Evolutionary conservation across 768 basidiomycete genomes (phyloP), one percentile per base, ranked within the genome.

Genomic region (Sutorius australiensis): DNA sequence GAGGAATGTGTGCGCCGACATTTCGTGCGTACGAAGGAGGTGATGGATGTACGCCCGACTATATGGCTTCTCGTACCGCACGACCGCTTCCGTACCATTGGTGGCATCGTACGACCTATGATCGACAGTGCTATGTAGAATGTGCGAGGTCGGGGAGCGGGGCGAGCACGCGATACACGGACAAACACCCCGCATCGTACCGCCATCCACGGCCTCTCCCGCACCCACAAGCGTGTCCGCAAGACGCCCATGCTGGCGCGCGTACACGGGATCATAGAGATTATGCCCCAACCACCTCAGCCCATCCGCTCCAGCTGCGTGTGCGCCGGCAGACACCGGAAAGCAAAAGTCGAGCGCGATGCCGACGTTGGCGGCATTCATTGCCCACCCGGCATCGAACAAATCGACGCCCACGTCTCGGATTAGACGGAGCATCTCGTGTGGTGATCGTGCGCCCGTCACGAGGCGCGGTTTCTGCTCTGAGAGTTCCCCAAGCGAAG

Each of bases 11-110:
- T 94, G 89, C 1, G 89, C 86, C 0, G 85, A 82, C 92, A 95
- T 93, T 67, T 95, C 92, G 67, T 94, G 92, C 6, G 92, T 92
- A 47, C 87, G 84, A 33, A 93, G 72, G 13, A 95, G 80, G 60
- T 95, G 92, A 64, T 95, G 90, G 30, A 92, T 46, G 59, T 94
- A 95, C 3, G 87, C 86, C 13, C 78, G 75, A 5, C 76, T 56
- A 57, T 72, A 73, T 2, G 75, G 68, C 1, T 72, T 70, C 24
- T 62, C 64, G 46, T 68, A 66, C 46, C 16, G 40, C 13, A 5
- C 9, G 8, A 7, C 46, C 7, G 38, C 46, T 43, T 54, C 48
- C 10, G 27, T 47, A 3, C 2, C 12, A 0, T 17, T n/a, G 0
- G 30, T 17, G n/a, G 60, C 42, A 10, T 47, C 24, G 13, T 62